Base-by-base conservation (phyloP, 1,284 basidiomycete species). In the Cerioporus squamosus region DNA sequence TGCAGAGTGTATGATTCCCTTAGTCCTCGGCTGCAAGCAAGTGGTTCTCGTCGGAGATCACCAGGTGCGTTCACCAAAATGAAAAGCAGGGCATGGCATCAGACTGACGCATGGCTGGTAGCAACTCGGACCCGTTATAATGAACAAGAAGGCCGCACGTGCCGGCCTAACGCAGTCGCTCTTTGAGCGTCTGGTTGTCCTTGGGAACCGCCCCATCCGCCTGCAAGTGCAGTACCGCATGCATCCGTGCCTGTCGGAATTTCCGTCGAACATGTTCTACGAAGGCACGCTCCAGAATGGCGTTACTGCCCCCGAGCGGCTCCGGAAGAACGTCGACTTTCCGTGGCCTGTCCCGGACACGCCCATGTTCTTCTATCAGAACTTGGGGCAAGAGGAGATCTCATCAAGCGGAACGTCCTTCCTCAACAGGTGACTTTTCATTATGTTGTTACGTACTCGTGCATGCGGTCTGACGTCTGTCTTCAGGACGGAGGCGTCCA, bases 301-400 rank as follows among this genome's bases (percentile, higher is more conserved):
- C 76, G 97, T 99, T 59, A 99, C 97, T 10, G 97, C 97, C 12
- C 97, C 97, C 1, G 97, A 99, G 74, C 87, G 97, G 45, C 79
- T 99, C 65, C 86, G 96, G 75, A 97, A 96, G 81, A 95, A 98
- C 68, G 94, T 99, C 51, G 97, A 99, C 74, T 99, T 99, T 77
- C 97, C 97, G 1, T 99, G 97, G 97, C 97, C 97, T 4, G 87
- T 94, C 33, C 91, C 93, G n/a, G 94, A 95, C 67, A 95, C 94
- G 7, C 97, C 97, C 18, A 99, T 99, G 97, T 97, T 98, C 81
- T 99, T 99, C 81, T 98, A 98, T 77, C 96, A 98, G 81, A 99
- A 99, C 72, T 76, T 99, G 46, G 97, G 97, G 0, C 97, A 98
- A 68, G 97, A 99, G 73, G 97, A 99, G 75, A 99, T 99, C 64